Evolutionary conservation across 768 basidiomycete genomes (phyloP), one percentile per base, ranked within the genome.

Genomic region (Podaxis rugospora): DNA sequence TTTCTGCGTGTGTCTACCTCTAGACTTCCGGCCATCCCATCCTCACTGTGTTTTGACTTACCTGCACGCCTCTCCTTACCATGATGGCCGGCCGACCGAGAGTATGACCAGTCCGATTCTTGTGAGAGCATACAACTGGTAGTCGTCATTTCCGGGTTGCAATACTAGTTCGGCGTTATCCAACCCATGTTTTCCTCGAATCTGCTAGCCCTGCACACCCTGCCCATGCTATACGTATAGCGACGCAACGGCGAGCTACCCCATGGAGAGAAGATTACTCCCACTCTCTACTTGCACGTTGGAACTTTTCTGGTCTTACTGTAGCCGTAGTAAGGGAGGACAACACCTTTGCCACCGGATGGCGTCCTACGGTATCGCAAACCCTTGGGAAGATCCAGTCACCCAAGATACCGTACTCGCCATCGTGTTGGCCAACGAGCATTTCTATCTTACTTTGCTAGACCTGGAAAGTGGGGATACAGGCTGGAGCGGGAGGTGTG

Each of bases 341-440:
- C 55, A 62, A 65, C 1, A 60, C 62, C 1, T 59, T 66, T 2
- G 63, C 70, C 3, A 70, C 63, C 44, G 72, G 74, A 23, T 79
- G 77, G 74, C 62, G 0, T 72, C 72, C 1, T 78, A 74, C 63
- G 77, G 79, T 2, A 62, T 68, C 16, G 76, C 76, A 9, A 64
- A 71, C 5, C 71, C 62, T 0, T 70, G 74, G 27, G 74, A 71
- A 1, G 61, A 72, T 0, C 75, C 74, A 3, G 69, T 80, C 1
- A 78, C 75, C 1, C 76, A 76, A 0, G 77, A 79, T 59, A 76
- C 79, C 1, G 53, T 80, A 4, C 79, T 78, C 57, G 76, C 76
- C 4, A 77, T 80, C 58, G 78, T 78, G n/a, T 79, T 77, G 0
- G 77, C 78, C 65, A 75, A 72, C 70, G 78, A 79, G 62, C 76